Base-by-base conservation (phyloP, 1,284 basidiomycete species). In the Boletus albobrunnescens region DNA sequence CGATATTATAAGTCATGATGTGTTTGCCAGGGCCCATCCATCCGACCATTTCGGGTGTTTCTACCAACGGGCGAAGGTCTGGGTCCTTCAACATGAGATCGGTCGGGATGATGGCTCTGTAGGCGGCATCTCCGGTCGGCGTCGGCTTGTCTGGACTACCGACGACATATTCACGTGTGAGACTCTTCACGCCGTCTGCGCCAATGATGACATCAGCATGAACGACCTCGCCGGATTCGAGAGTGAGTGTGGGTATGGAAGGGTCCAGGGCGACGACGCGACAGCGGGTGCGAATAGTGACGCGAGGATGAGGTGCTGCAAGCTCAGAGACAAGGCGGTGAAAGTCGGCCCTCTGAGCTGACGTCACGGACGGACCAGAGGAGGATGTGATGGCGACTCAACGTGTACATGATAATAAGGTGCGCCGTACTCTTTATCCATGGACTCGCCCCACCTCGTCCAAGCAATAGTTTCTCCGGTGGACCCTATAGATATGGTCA, bases 401-500 rank as follows among this genome's bases (percentile, higher is more conserved):
- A 71, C 75, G 46, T 79, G 77, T 24, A 79, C 69, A 53, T 78
- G 74, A 55, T 75, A 79, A 52, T 78, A 79, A 0, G 79, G 79
- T 2, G 74, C 67, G 8, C 72, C 74, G 42, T 76, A 67, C 9
- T 69, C 64, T 9, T 63, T 52, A 31, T 71, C 70, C 61, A 77
- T 71, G 5, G 52, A 56, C 14, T 67, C 59, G 14, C 71, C 73
- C 67, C 70, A 74, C 45, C 54, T 61, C 12, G 70, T 75, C 65
- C 71, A 73, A 13, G 72, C 78, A 8, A 78, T 56, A 1, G 65
- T 65, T 48, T 75, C 72, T 8, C 73, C 76, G 16, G 61, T 69
- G 20, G 60, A 60, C 62, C 73, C 72, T 57, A 31, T 11, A 2
- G 14, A n/a, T 2, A 16, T 3, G 26, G 8, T 51, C 14, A 35